Percentiles rank a stretch among this genome's conserved stretches.
These are phyloP conservation scores for Theileria parva DNA, from an alignment of 169 alveolate species.

Conservation along the genomic window DNA sequence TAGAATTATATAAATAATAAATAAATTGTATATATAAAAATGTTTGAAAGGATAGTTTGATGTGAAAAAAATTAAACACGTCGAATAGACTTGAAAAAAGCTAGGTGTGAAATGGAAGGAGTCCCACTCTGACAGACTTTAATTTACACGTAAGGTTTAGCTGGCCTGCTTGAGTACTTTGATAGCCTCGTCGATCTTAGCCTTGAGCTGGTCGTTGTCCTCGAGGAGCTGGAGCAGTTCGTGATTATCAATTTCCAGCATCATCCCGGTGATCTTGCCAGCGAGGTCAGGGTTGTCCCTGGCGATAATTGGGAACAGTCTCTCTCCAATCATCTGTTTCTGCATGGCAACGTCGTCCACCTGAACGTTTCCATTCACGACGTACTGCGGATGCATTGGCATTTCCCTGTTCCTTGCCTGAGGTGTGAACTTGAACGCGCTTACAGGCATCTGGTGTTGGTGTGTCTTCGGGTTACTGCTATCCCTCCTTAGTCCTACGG, in stretches of 20 bases:
- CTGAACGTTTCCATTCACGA: slow-evolving; percentile 62
- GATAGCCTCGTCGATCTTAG: slow-evolving; percentile 90
- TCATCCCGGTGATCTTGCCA: slow-evolving; percentile 94
- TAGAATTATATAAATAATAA: too few relatives aligned
- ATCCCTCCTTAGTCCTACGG: slow-evolving; percentile 1
- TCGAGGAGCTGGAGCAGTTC: slow-evolving; percentile 89
- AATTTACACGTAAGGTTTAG: slow-evolving; percentile 9
- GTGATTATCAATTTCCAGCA: slow-evolving; percentile 94
- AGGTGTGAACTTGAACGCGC: slow-evolving; percentile 78
- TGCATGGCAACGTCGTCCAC: slow-evolving; percentile 88
- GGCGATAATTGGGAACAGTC: slow-evolving; percentile 89
- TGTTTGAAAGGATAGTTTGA: background rate
- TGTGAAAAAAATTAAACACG: slow-evolving; percentile 27
- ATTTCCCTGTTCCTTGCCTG: slow-evolving; percentile 80
- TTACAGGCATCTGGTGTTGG: slow-evolving; percentile 26
- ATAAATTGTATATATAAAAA: background rate
- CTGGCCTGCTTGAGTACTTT: slow-evolving; percentile 84
- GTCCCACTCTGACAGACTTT: slow-evolving; percentile 11
- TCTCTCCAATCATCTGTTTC: slow-evolving; percentile 93
- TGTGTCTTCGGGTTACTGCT: slow-evolving; percentile 28
- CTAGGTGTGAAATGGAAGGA: background rate
- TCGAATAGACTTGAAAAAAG: background rate
- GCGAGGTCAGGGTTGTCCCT: slow-evolving; percentile 91
- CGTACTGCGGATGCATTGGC: slow-evolving; percentile 48
- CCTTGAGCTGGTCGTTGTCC: slow-evolving; percentile 86